These are phyloP conservation scores for Calonectria leucothoes DNA, from an alignment of 2,329 filamentous ascomycete genomes.

Conservation along the genomic window DNA sequence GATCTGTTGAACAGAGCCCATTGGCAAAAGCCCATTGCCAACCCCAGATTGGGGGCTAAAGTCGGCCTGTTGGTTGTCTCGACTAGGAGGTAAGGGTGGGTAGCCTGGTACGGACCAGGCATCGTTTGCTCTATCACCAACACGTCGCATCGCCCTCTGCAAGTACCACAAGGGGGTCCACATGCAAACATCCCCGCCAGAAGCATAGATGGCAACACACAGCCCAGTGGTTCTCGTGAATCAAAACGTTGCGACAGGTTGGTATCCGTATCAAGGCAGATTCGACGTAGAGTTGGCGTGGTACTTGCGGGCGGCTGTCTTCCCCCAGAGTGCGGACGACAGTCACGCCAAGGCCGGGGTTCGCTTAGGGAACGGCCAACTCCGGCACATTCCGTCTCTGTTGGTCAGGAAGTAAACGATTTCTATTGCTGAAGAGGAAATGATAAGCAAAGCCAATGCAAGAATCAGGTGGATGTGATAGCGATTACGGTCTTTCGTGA, in stretches of 20 bases:
- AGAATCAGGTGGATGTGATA: background rate
- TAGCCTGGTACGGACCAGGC: constrained; percentile 33
- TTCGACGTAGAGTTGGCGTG: background rate
- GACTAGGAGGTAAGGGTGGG: constrained; percentile 22
- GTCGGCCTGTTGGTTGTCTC: constrained; percentile 32
- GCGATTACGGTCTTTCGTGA: background rate
- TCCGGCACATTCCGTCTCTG: constrained; percentile 9
- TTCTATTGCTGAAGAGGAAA: background rate
- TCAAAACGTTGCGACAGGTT: background rate
- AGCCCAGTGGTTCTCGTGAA: background rate
- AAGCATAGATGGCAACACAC: background rate
- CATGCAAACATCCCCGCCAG: background rate
- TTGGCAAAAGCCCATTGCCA: constrained; percentile 5
- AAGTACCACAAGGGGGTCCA: background rate
- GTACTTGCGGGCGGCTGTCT: background rate
- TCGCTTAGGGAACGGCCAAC: background rate
- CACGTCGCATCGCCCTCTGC: constrained; percentile 28
- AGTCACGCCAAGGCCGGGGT: constrained; percentile 1
- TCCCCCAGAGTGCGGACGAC: background rate
- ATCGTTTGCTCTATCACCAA: constrained; percentile 35
- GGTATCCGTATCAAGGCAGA: background rate
- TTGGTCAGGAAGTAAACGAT: background rate
- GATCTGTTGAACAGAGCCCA: constrained; percentile 9
- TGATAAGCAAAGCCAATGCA: background rate
- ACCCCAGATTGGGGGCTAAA: constrained; percentile 14